Evolutionary conservation across 176 grass and related monocot genomes (phyloP).

Genomic region (Carex scoparia): DNA sequence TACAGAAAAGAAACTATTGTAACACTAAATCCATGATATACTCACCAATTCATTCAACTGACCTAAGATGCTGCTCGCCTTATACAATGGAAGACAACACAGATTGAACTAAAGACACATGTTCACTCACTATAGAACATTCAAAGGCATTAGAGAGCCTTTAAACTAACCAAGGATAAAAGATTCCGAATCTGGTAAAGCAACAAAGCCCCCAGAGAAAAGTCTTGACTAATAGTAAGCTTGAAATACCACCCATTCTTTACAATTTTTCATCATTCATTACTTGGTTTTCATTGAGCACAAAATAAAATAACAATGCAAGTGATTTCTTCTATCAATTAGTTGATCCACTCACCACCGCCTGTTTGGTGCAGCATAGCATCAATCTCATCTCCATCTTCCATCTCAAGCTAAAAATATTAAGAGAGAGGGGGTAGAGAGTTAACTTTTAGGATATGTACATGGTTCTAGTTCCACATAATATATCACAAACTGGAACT

Average conservation of each 20-base stretch:
- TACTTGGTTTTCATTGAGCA: slow-evolving; percentile 3
- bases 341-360: slow-evolving; percentile 16
- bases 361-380: slow-evolving; percentile 97
- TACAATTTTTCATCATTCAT: slow-evolving; percentile 20
- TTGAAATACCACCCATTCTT: background rate
- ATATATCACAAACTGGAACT: background rate
- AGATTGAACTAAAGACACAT: background rate
- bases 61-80: background rate
- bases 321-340: background rate
- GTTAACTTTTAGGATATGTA: background rate
- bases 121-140: background rate
- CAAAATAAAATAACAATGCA: slow-evolving; percentile 4
- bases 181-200: background rate
- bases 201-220: background rate
- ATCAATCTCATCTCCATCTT: slow-evolving; percentile 79
- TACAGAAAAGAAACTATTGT: background rate
- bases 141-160: background rate
- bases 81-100: background rate
- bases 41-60: no score
- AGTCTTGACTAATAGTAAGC: background rate
- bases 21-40: background rate
- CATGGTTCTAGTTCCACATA: background rate
- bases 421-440: background rate
- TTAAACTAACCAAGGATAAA: background rate
- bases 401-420: slow-evolving; percentile 71